phyloP scores from a whole-genome alignment of 805 yeast species.

The Tetrapisispora phaffii region DNA sequence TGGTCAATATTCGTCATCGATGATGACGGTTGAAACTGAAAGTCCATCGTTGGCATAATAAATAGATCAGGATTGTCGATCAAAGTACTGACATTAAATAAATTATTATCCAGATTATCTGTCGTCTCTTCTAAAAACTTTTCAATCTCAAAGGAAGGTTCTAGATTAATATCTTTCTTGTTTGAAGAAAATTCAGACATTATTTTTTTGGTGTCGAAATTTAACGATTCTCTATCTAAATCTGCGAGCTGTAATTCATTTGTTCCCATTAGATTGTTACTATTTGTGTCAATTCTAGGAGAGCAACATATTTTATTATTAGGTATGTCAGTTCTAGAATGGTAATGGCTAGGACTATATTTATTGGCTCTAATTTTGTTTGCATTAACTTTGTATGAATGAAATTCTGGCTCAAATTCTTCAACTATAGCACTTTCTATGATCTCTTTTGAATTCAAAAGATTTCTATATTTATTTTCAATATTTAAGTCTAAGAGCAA shows the following conservation, averaged over 20 bases:
- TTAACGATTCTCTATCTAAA: background rate
- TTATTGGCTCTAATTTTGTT: background rate
- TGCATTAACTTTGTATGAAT: background rate
- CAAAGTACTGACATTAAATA: constrained; percentile 22
- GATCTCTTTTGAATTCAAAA: constrained; percentile 48
- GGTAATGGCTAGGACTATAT: background rate
- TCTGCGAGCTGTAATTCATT: background rate
- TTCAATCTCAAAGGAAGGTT: background rate
- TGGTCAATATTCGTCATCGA: background rate
- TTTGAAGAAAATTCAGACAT: background rate
- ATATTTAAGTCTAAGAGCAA: constrained; percentile 41
- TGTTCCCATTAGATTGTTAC: background rate
- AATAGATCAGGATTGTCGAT: constrained; percentile 25
- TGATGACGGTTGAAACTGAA: background rate
- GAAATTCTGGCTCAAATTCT: constrained; percentile 2
- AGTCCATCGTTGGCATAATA: constrained; percentile 7
- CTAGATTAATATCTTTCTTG: background rate
- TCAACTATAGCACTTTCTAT: constrained; percentile 43
- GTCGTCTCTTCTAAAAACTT: background rate
- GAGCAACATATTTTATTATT: background rate
- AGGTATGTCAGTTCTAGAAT: background rate
- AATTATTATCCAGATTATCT: background rate
- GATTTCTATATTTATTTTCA: constrained; percentile 32
- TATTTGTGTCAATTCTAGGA: background rate
- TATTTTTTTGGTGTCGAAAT: too few species aligned